Percentiles rank a stretch among this genome's conserved stretches.
These are phyloP conservation scores for Xylariaceae sp. DNA, from an alignment of 2,329 filamentous ascomycete genomes.

Conservation along the genomic window DNA sequence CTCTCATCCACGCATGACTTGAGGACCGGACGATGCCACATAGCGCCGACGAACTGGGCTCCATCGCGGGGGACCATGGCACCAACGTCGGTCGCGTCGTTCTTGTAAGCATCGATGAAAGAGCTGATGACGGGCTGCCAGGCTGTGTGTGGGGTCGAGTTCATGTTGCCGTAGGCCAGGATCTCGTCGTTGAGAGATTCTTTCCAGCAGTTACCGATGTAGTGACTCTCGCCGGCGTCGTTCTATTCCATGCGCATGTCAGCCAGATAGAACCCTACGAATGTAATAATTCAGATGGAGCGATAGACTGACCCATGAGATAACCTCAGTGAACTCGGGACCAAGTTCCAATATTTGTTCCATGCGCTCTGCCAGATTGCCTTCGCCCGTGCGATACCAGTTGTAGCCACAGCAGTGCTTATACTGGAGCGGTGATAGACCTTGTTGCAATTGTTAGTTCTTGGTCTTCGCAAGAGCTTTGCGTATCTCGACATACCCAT, in stretches of 20 bases:
- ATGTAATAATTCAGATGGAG: neutral
- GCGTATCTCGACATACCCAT: conserved; percentile 24
- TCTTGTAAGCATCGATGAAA: conserved; percentile 34
- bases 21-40: conserved; percentile 31
- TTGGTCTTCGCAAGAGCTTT: no score
- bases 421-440: conserved; percentile 31
- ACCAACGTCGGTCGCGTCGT: conserved; percentile 15
- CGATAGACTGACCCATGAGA: conserved; percentile 26
- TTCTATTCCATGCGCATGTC: conserved; percentile 20
- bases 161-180: conserved; percentile 29
- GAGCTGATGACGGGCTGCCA: conserved; percentile 34
- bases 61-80: conserved; percentile 21
- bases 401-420: conserved; percentile 30
- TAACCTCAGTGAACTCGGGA: conserved; percentile 32
- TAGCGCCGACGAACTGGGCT: conserved; percentile 24
- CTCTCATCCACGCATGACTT: conserved; percentile 11
- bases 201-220: conserved; percentile 32
- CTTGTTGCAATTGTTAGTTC: conserved; percentile 2
- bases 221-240: conserved; percentile 35
- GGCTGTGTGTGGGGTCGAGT: conserved; percentile 26
- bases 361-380: conserved; percentile 34
- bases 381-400: conserved; percentile 32
- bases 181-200: conserved; percentile 28
- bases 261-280: neutral
- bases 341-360: conserved; percentile 31